These are phyloP conservation scores for Rhododendron vialii DNA, from an alignment of 148 eudicot genomes.

Conservation along the genomic window DNA sequence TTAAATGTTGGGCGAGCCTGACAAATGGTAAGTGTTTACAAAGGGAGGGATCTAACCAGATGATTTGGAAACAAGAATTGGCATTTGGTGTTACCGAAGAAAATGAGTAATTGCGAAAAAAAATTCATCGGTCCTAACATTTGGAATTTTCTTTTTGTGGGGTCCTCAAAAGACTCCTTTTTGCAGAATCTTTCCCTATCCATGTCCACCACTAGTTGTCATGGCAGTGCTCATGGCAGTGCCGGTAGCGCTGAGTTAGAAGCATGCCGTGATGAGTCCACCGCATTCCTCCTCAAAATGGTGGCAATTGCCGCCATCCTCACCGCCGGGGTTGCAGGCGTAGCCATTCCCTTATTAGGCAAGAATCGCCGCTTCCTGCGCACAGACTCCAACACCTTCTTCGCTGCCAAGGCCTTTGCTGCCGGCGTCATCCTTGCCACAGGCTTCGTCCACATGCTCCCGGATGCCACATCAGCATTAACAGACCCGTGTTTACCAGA, in stretches of 20 bases:
- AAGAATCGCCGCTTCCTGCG: conserved; percentile 47
- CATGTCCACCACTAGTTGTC: conserved; percentile 33
- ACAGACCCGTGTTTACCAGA: conserved; percentile 63
- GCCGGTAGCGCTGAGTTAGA: conserved; percentile 8
- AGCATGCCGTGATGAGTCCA: conserved; percentile 41
- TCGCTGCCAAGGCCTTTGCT: conserved; percentile 64
- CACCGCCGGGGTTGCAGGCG: conserved; percentile 40
- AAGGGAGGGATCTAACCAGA: not conserved
- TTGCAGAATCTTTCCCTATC: conserved; percentile 35
- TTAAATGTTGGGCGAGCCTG: not conserved
- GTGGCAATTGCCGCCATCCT: conserved; percentile 55
- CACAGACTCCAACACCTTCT: conserved; percentile 52
- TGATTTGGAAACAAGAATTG: not conserved
- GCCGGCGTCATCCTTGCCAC: conserved; percentile 75
- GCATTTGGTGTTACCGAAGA: not conserved
- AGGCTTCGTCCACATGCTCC: conserved; percentile 92
- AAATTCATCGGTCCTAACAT: not conserved
- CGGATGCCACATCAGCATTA: conserved; percentile 64
- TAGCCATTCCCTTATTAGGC: conserved; percentile 55
- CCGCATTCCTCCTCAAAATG: conserved; percentile 46
- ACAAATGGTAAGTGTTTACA: not conserved
- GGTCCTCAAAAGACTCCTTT: conserved; percentile 26
- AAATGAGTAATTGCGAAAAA: not conserved
- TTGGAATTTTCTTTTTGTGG: conserved; percentile 4
- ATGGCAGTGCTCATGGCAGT: conserved; percentile 14